Percentiles rank a stretch among this genome's conserved stretches.
Evolutionary conservation across 805 yeast species (phyloP).

Genomic region (Spathaspora arborariae): DNA sequence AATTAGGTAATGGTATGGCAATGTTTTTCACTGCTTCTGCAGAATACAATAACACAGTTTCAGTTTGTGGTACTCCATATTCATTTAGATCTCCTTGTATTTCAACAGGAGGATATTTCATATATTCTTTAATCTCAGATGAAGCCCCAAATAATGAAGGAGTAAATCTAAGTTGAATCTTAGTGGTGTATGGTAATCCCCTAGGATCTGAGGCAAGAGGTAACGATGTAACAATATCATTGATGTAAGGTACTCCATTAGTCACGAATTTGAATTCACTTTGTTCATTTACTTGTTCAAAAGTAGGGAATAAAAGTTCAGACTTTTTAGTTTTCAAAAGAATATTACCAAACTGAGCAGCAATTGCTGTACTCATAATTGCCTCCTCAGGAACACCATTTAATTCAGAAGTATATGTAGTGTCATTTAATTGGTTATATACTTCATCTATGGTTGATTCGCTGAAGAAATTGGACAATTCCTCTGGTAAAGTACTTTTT

Average conservation of each 20-base stretch:
- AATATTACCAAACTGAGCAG: constrained; percentile 39
- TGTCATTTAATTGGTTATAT: constrained; percentile 22
- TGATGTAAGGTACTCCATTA: constrained; percentile 29
- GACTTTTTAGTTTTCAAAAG: constrained; percentile 19
- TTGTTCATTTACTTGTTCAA: constrained; percentile 5
- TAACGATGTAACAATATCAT: constrained; percentile 28
- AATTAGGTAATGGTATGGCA: constrained; percentile 40
- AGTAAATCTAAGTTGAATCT: constrained; percentile 25
- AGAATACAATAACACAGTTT: constrained; percentile 38
- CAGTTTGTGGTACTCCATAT: constrained; percentile 31
- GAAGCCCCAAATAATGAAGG: constrained; percentile 21
- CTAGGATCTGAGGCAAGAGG: constrained; percentile 13
- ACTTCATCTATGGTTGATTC: constrained; percentile 17
- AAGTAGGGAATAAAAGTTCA: constrained; percentile 7
- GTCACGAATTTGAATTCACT: constrained; percentile 22
- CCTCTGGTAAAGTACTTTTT: not conserved
- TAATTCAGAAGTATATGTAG: constrained; percentile 18
- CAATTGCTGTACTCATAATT: constrained; percentile 25
- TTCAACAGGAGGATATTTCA: constrained; percentile 51
- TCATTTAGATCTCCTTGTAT: constrained; percentile 48
- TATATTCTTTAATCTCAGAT: constrained; percentile 8
- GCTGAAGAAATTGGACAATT: constrained; percentile 6
- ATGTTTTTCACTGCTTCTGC: constrained; percentile 44
- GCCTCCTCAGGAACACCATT: constrained; percentile 17
- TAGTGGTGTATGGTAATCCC: constrained; percentile 3